phyloP scores from a whole-genome alignment of 169 alveolate species.

The Theileria annulata region DNA sequence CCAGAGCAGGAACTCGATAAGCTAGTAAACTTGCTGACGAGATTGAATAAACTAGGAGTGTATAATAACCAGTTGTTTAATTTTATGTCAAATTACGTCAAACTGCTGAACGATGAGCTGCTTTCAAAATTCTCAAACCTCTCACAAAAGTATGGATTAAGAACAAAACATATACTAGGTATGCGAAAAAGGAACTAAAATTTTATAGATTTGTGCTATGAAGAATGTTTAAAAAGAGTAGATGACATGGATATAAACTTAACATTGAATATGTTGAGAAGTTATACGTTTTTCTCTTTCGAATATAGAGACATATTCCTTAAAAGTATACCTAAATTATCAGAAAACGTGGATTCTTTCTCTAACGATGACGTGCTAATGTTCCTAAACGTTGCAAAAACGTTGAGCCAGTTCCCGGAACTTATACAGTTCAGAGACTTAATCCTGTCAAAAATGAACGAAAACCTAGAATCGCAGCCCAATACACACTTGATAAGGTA shows the following conservation, averaged over 20 bases:
- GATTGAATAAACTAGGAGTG: constrained; percentile 39
- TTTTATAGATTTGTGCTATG: constrained; percentile 32
- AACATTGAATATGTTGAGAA: constrained; percentile 39
- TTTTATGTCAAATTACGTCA: constrained; percentile 30
- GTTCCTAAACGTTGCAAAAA: constrained; percentile 57
- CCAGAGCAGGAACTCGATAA: constrained; percentile 6
- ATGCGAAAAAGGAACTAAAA: not conserved
- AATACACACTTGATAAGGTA: constrained; percentile 31
- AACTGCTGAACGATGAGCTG: constrained; percentile 21
- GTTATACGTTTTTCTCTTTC: constrained; percentile 53
- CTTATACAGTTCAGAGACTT: constrained; percentile 36
- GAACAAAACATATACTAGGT: constrained; percentile 59
- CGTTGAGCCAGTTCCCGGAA: constrained; percentile 30
- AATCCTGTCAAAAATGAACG: constrained; percentile 30
- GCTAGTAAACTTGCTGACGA: constrained; percentile 37
- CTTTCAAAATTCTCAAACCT: constrained; percentile 48
- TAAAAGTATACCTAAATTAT: not conserved
- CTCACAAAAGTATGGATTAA: constrained; percentile 39
- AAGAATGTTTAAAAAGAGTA: constrained; percentile 36
- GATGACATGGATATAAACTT: constrained; percentile 25
- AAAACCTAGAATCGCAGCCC: constrained; percentile 19
- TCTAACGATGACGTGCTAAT: constrained; percentile 54
- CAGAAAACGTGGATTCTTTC: constrained; percentile 19
- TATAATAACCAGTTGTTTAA: constrained; percentile 41
- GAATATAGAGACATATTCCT: constrained; percentile 57